Evolutionary conservation across 2,329 filamentous ascomycete species (phyloP), one percentile per base, ranked within the genome.

Genomic region (Aspergillus novoparasiticus): DNA sequence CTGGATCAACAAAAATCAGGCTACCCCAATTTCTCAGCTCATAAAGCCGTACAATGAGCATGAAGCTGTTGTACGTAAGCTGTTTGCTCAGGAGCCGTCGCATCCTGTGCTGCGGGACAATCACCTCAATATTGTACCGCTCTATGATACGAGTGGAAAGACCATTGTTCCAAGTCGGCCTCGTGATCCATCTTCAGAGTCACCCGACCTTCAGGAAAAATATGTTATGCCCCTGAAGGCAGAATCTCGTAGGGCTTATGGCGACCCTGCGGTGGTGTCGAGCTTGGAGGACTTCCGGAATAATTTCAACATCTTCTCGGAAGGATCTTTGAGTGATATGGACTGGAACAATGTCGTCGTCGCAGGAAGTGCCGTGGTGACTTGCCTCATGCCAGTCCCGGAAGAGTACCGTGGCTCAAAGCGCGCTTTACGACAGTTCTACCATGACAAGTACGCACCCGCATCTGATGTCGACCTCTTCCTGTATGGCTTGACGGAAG

Each of bases 391-490:
- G 16, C 90, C 92, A 0, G 86, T 92, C 6, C 89, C 89, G 6
- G 78, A 85, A 3, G 78, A 87, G 65, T 87, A 88, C 76, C 84
- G 82, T 56, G 78, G 80, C 36, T 89, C 87, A 53, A 91, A 91
- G 80, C 83, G 86, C 59, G 82, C 78, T 75, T 36, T 82, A 73
- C 81, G 89, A 73, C 81, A 89, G 78, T 96, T 93, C 75, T 96
- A 94, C 68, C 93, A 96, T 71, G 87, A 94, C 71, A 87, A 88
- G 64, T 86, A 94, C 66, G 91, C 90, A 12, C 92, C 92, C 0
- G 92, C 92, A 1, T 94, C 91, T 4, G 93, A 96, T 75, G 90
- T 96, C 11, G 93, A 96, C 74, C 83, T 96, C 2, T 96, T 96
- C 74, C 79, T 96, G 34, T 94, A 95, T 71, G 92, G 89, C 0